phyloP scores from a whole-genome alignment of 495 filamentous ascomycete species.

The Jackrogersella multiformis region DNA sequence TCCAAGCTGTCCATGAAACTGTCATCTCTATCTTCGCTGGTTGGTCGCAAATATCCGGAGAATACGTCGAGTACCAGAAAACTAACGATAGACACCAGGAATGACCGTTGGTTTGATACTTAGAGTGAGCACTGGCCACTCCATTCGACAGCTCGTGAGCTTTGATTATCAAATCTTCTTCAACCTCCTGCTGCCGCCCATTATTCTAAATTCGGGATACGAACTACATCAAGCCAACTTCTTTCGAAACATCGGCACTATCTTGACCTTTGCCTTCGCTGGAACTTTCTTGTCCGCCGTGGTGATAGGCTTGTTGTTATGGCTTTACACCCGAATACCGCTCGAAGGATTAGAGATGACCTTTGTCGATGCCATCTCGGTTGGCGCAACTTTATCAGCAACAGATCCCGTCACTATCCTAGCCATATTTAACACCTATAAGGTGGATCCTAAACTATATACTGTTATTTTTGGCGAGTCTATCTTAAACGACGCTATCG shows the following conservation, averaged over 20 bases:
- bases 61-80: background rate
- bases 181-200: constrained; percentile 95
- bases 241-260: constrained; percentile 97
- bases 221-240: constrained; percentile 98
- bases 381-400: constrained; percentile 94
- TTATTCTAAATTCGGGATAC: constrained; percentile 96
- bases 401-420: constrained; percentile 98
- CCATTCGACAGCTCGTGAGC: constrained; percentile 85
- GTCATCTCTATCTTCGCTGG: constrained; percentile 98
- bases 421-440: constrained; percentile 98
- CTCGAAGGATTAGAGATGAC: constrained; percentile 84
- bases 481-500: constrained; percentile 96
- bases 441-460: constrained; percentile 97
- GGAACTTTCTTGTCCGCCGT: constrained; percentile 97
- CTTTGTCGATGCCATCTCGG: constrained; percentile 93
- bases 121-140: constrained; percentile 77
- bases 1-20: constrained; percentile 97
- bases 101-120: constrained; percentile 96
- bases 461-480: constrained; percentile 98
- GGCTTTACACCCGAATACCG: constrained; percentile 85
- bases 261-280: constrained; percentile 97
- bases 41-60: constrained; percentile 51
- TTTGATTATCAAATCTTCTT: constrained; percentile 99
- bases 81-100: constrained; percentile 61
- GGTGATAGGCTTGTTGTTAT: constrained; percentile 87